Conservation (phyloP, 2,329 filamentous ascomycete genomes). For the Botrytis byssoidea region DNA sequence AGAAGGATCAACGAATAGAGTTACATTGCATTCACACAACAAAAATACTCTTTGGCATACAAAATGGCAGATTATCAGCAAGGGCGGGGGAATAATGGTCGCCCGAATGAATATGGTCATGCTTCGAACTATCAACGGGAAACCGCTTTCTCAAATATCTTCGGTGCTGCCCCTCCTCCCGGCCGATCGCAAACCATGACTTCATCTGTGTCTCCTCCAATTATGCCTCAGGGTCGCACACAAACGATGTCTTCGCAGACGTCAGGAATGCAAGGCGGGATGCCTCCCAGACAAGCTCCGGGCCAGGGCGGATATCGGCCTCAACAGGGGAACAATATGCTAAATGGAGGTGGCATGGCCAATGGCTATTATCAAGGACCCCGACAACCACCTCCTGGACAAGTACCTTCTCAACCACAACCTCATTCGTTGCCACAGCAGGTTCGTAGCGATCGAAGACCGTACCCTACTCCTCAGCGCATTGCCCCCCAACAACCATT, state of each 20-base stretch:
- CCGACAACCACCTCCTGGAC: constrained; percentile 35
- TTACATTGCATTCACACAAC: constrained; percentile 15
- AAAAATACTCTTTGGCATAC: constrained; percentile 20
- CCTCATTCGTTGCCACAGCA: constrained; percentile 60
- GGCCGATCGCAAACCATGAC: constrained; percentile 96
- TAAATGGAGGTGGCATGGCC: constrained; percentile 40
- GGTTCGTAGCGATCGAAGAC: constrained; percentile 60
- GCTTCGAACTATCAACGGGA: constrained; percentile 71
- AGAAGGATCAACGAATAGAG: constrained; percentile 9
- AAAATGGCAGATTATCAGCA: constrained; percentile 60
- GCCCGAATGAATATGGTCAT: constrained; percentile 43
- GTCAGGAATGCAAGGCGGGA: constrained; percentile 46
- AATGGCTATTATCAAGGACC: constrained; percentile 54
- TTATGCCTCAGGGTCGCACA: constrained; percentile 65
- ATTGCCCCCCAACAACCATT: constrained; percentile 45
- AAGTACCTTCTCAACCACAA: constrained; percentile 47
- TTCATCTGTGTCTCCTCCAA: constrained; percentile 63
- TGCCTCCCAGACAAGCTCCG: constrained; percentile 46
- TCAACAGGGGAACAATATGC: constrained; percentile 19
- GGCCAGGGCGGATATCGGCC: constrained; percentile 42
- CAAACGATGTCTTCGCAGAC: constrained; percentile 63
- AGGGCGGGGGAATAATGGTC: constrained; percentile 55
- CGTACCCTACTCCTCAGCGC: constrained; percentile 61
- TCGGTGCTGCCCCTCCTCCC: constrained; percentile 79
- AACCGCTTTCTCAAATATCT: constrained; percentile 94